phyloP scores from a whole-genome alignment of 2,329 filamentous ascomycete genomes.

The Ophiognomonia clavigignenti-juglandacearum region DNA sequence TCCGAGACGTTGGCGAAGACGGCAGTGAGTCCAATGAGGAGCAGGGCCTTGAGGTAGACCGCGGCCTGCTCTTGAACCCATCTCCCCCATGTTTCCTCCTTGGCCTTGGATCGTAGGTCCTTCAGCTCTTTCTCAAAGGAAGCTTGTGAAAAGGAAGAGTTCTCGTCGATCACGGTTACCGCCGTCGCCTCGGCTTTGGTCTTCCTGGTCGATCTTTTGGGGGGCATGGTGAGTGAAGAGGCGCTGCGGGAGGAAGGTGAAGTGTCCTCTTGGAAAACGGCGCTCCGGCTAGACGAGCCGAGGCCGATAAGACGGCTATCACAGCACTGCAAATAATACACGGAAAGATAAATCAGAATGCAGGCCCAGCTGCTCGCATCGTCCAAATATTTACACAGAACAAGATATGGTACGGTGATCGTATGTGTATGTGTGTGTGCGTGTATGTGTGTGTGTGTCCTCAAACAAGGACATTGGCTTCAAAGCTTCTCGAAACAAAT shows the following conservation, averaged over 20 bases:
- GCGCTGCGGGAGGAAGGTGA: neutral
- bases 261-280: neutral
- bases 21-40: constrained; percentile 54
- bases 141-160: constrained; percentile 41
- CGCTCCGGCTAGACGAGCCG: neutral
- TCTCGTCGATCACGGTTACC: constrained; percentile 21
- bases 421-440: constrained; percentile 24
- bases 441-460: constrained; percentile 21
- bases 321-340: neutral
- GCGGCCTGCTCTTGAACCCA: constrained; percentile 31
- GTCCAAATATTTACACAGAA: neutral
- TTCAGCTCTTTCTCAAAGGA: constrained; percentile 51
- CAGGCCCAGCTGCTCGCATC: constrained; percentile 8
- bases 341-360: neutral
- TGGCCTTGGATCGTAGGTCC: constrained; percentile 41
- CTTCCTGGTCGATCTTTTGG: constrained; percentile 20
- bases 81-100: constrained; percentile 28
- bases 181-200: constrained; percentile 7
- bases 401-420: neutral
- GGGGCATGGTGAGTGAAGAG: constrained; percentile 23
- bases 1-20: constrained; percentile 67
- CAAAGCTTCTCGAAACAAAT: neutral
- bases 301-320: neutral
- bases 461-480: too few relatives aligned
- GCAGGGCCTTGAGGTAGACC: constrained; percentile 35